Evolutionary conservation across 1,284 basidiomycete species (phyloP).

Genomic region (Trichosporon sp.): DNA sequence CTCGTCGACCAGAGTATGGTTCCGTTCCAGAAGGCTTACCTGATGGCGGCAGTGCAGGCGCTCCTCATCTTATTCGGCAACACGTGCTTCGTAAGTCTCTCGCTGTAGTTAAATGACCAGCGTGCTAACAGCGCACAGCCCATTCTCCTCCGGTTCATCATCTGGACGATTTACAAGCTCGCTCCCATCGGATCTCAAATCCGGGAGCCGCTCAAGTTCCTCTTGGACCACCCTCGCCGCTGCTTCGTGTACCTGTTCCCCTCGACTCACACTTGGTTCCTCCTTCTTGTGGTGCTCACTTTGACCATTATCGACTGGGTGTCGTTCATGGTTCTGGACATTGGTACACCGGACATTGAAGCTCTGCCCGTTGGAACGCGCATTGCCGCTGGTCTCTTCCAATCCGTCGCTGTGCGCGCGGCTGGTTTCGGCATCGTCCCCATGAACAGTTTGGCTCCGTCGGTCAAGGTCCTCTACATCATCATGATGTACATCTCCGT

Average conservation of each 20-base stretch:
- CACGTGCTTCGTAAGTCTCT: conserved; percentile 76
- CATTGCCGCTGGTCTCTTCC: conserved; percentile 68
- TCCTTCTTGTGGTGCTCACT: conserved; percentile 67
- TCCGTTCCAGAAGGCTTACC: conserved; percentile 82
- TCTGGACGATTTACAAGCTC: conserved; percentile 73
- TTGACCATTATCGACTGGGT: conserved; percentile 87
- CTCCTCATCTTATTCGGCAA: conserved; percentile 86
- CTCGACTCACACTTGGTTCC: conserved; percentile 92
- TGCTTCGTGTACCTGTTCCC: conserved; percentile 96
- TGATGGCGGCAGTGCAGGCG: conserved; percentile 61
- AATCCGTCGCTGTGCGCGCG: conserved; percentile 76
- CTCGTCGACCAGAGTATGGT: conserved; percentile 88
- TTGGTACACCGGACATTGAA: conserved; percentile 73
- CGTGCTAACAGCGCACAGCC: conserved; percentile 61
- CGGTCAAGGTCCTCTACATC: conserved; percentile 78
- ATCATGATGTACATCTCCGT: conserved; percentile 71
- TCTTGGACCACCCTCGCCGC: conserved; percentile 83
- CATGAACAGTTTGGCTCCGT: conserved; percentile 73
- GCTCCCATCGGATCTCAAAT: conserved; percentile 65
- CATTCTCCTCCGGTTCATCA: conserved; percentile 68
- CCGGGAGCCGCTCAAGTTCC: conserved; percentile 82
- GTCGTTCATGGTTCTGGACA: conserved; percentile 83
- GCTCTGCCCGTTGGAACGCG: conserved; percentile 70
- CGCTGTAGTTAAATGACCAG: conserved; percentile 11
- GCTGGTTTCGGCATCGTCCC: conserved; percentile 81